Evolutionary conservation across 164 flowering plant species (phyloP), one percentile per base, ranked within the genome.

Genomic region (Warburgia ugandensis): DNA sequence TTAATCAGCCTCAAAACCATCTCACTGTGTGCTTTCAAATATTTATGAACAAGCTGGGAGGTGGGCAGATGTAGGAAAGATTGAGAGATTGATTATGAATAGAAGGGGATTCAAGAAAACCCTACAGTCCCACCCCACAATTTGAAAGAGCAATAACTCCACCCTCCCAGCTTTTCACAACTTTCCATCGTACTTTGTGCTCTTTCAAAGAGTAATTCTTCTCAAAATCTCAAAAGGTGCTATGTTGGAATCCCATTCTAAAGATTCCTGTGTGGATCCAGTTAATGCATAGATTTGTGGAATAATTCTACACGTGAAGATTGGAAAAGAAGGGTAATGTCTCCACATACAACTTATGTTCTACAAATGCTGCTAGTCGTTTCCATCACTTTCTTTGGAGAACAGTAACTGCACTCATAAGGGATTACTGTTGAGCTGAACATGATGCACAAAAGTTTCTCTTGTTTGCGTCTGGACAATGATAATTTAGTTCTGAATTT

Each of bases 1-100:
- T 79, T 11, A 82, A 81, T 59, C 88, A n/a, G n/a, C 84, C 30
- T 46, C 52, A 55, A 81, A 79, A 29, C 71, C 76, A 0, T 62
- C 77, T 32, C 79, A 76, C 58, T 72, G 64, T 46, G 71, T 74
- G 28, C 67, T 79, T 25, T 75, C 82, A 20, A 72, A 62, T 60
- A 72, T 77, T 1, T 77, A 76, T 74, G 78, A 80, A 19, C 68
- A 68, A 59, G 66, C 68, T 39, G 73, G 79, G 4, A 67, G 75
- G 36, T 79, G 83, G 87, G 68, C 37, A 23, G 81, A 76, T 61
- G 84, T 66, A 6, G 56, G 68, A 45, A 66, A 57, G 50, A 54
- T n/a, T 60, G 57, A 72, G n/a, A n/a, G 83, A 46, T 67, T 45
- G 11, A 59, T 48, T 43, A 55, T 79, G 63, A 72, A 47, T 14